Evolutionary conservation across 1,284 basidiomycete species (phyloP).

Genomic region (Malassezia caprae): DNA sequence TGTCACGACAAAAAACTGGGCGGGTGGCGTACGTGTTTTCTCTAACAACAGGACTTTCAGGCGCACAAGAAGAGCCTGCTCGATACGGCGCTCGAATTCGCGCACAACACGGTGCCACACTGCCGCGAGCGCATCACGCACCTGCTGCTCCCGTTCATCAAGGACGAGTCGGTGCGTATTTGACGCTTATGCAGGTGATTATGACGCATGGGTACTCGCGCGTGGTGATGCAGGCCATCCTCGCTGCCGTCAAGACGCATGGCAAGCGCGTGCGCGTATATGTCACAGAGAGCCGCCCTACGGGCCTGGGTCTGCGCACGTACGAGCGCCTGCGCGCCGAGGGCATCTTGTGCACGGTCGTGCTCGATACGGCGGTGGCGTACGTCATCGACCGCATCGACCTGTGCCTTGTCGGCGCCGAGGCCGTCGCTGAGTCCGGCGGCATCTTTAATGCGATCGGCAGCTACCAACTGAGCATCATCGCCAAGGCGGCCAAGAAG

Average conservation of each 20-base stretch:
- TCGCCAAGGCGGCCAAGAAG: constrained; percentile 85
- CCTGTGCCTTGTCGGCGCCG: constrained; percentile 87
- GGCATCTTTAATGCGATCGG: constrained; percentile 60
- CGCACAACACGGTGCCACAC: constrained; percentile 50
- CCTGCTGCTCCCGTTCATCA: constrained; percentile 79
- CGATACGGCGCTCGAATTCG: constrained; percentile 65
- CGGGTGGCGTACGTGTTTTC: constrained; percentile 58
- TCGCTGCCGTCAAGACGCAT: constrained; percentile 61
- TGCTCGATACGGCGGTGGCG: constrained; percentile 89
- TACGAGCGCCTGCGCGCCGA: constrained; percentile 52
- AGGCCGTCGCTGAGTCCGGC: constrained; percentile 88
- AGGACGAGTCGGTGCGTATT: constrained; percentile 67
- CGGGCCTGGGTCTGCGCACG: constrained; percentile 54
- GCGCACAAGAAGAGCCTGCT: constrained; percentile 72
- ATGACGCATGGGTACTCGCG: constrained; percentile 90
- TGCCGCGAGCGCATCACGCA: constrained; percentile 83
- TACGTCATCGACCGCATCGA: constrained; percentile 94
- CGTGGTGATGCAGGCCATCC: constrained; percentile 84
- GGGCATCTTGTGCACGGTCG: constrained; percentile 85
- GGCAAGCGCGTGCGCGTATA: constrained; percentile 91
- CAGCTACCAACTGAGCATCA: constrained; percentile 89
- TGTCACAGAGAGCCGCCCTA: constrained; percentile 87
- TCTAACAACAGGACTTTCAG: constrained; percentile 56
- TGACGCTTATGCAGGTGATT: constrained; percentile 51
- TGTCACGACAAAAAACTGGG: constrained; percentile 72